Base-by-base conservation (phyloP, 768 basidiomycete species). In the Lentinula aciculospora region DNA sequence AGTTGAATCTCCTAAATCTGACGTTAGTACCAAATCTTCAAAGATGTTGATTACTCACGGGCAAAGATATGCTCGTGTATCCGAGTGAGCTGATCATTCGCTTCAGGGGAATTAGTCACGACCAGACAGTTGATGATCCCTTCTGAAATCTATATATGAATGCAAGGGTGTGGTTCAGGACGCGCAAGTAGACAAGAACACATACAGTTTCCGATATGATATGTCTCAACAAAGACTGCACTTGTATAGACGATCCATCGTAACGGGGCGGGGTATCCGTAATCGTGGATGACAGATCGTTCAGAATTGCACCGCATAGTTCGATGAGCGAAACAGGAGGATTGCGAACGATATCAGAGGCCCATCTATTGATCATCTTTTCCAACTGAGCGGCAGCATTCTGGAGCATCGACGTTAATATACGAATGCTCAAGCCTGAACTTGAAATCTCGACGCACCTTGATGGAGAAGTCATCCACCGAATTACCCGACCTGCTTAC, bases 1-100 rank as follows among this genome's bases (percentile, higher is more conserved):
- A 3, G 89, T 85, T 12, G 92, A 86, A 65, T 94, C 89, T 51
- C 89, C 90, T 93, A 64, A 42, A 19, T 10, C 36, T 31, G 47
- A 40, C 25, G 46, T 19, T 23, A 9, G 42, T 21, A 44, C 19
- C 19, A 44, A 21, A 12, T 21, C 42, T 4, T 44, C 42, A 21
- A 21, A 15, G 40, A 4, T 21, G 3, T 23, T 8, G 29, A 51
- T 17, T n/a, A 76, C 90, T 67, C 66, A 92, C 92, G 82, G 25
- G 85, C 78, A 64, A 94, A 94, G 53, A 94, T 81, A 63, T 93
- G 88, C 68, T 94, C 92, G 68, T 94, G 92, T 57, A 94, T 90
- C 4, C 89, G 81, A 23, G 91, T 87, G 48, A 94, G 75, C 68
- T 94, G 90, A 60, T 87, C 69, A 65, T 94, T 94, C 27, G 92